A percentile compares a stretch with the other conserved stretches of the same genome.
phyloP scores from a whole-genome alignment of 441 rosid genomes.

The Corymbia citriodora region DNA sequence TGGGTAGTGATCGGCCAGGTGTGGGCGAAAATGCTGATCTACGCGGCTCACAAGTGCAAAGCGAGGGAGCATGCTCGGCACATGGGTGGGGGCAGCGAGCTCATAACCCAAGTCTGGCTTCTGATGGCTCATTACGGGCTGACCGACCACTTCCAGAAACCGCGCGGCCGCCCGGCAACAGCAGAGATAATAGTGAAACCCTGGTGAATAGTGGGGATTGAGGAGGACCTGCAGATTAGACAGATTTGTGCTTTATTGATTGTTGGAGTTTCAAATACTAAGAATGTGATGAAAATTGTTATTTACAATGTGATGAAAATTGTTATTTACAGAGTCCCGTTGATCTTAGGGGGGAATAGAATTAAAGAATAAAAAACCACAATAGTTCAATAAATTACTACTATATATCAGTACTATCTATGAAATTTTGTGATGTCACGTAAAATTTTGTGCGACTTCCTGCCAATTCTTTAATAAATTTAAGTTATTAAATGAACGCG shows the following conservation, averaged over 20 bases:
- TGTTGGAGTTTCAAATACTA: not conserved
- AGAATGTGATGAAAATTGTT: not conserved
- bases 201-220: not conserved
- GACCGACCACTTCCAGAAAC: not conserved
- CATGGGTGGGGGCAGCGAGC: not conserved
- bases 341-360: too few relatives aligned
- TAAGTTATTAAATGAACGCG: too few relatives aligned
- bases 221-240: not conserved
- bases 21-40: not conserved
- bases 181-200: not conserved
- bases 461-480: too few relatives aligned
- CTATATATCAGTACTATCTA: too few relatives aligned
- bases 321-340: too few relatives aligned
- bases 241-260: not conserved
- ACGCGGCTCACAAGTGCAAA: not conserved
- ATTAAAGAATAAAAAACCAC: not conserved
- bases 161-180: not conserved
- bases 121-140: not conserved
- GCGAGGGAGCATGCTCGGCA: not conserved
- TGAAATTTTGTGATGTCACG: too few relatives aligned
- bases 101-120: not conserved
- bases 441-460: too few relatives aligned
- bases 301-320: not conserved
- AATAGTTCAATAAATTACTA: too few relatives aligned
- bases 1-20: not conserved